Percentiles rank a stretch among this genome's conserved stretches.
These are phyloP conservation scores for Claviceps spartinae DNA, from an alignment of 2,329 filamentous ascomycete genomes.

Conservation along the genomic window DNA sequence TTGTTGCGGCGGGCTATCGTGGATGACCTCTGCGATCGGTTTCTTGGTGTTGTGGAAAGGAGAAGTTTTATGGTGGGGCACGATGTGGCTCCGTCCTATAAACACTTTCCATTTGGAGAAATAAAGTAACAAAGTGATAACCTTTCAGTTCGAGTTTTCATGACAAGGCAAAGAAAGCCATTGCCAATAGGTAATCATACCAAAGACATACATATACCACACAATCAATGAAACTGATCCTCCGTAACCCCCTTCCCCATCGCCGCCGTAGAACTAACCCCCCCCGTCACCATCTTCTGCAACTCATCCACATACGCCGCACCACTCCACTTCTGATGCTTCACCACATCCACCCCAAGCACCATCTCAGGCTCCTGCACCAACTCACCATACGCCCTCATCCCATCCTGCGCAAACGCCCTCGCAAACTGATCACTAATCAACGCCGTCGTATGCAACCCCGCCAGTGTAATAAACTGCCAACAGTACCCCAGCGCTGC, in stretches of 20 bases:
- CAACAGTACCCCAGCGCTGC: conserved; percentile 88
- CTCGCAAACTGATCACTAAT: conserved; percentile 81
- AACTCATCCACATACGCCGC: conserved; percentile 90
- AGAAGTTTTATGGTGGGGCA: no score
- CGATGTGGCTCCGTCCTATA: no score
- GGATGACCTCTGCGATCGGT: no score
- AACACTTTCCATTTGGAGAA: no score
- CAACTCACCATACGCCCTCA: conserved; percentile 93
- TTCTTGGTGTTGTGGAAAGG: no score
- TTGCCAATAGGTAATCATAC: no score
- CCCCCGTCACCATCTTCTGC: conserved; percentile 93
- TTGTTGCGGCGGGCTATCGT: no score
- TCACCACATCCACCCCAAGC: conserved; percentile 80
- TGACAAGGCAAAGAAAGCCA: no score
- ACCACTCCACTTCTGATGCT: conserved; percentile 97
- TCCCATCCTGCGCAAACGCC: conserved; percentile 69
- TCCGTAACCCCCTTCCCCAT: conserved; percentile 98
- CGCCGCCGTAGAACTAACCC: conserved; percentile 79
- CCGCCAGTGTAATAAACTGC: conserved; percentile 99
- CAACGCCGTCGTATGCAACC: conserved; percentile 87
- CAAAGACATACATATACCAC: neutral
- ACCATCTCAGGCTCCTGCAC: conserved; percentile 98
- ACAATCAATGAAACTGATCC: conserved; percentile 60
- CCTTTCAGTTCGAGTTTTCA: no score
- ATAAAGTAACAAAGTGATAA: no score